Evolutionary conservation across 2,329 filamentous ascomycete species (phyloP).

Genomic region (Cytospora piceicola): DNA sequence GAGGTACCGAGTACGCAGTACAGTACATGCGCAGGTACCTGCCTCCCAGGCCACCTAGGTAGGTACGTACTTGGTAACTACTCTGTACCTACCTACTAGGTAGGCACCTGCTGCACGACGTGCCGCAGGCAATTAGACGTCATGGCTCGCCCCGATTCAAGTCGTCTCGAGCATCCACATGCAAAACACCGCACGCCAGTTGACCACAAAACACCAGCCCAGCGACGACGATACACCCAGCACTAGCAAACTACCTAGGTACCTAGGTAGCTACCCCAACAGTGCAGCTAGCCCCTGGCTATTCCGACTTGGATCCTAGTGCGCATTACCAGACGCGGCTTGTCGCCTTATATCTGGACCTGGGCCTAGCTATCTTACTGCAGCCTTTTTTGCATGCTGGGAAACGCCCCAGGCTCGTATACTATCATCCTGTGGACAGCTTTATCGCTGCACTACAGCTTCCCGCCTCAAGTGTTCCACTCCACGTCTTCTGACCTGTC

Average conservation of each 20-base stretch:
- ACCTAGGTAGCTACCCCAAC: neutral
- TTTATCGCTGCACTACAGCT: neutral
- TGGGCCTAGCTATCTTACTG: neutral
- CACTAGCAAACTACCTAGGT: neutral
- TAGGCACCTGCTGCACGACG: neutral
- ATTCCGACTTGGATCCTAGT: neutral
- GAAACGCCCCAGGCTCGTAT: neutral
- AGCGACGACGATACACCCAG: neutral
- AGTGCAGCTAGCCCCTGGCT: neutral
- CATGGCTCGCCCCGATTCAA: neutral
- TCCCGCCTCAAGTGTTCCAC: neutral
- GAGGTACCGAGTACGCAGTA: neutral
- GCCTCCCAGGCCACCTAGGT: too few relatives aligned
- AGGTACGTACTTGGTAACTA: neutral
- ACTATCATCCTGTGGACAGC: neutral
- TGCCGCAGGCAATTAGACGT: constrained; percentile 1
- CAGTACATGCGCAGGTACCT: too few relatives aligned
- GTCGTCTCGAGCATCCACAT: neutral
- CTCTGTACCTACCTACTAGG: neutral
- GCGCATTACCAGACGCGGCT: neutral
- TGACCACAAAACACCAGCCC: neutral
- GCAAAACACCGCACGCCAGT: neutral
- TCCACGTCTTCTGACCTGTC: neutral
- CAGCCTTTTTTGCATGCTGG: neutral
- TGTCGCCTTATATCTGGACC: neutral